phyloP scores from a whole-genome alignment of 129 eudicot genomes.

The Lactuca saligna region DNA sequence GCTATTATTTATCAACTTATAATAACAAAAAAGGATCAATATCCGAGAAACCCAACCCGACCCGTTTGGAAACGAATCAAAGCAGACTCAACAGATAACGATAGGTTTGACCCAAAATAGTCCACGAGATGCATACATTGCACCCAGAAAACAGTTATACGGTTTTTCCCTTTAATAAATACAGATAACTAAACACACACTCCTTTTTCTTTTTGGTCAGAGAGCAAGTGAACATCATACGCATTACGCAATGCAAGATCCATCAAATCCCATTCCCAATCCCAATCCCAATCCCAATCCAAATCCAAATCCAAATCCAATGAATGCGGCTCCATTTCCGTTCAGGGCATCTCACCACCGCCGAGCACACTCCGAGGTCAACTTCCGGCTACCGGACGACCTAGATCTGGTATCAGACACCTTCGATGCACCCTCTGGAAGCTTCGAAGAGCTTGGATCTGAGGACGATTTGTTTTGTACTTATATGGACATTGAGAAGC shows the following conservation, averaged over 20 bases:
- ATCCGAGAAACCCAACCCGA: neutral
- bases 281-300: slow-evolving; percentile 3
- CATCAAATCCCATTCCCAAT: slow-evolving; percentile 40
- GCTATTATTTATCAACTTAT: too few species aligned
- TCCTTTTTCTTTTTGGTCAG: neutral
- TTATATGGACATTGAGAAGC: slow-evolving; percentile 75
- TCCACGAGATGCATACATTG: slow-evolving; percentile 26
- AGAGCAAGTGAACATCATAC: slow-evolving; percentile 17
- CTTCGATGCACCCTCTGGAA: slow-evolving; percentile 60
- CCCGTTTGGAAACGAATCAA: slow-evolving; percentile 11
- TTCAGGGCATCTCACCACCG: slow-evolving; percentile 73
- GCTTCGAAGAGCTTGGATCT: slow-evolving; percentile 70
- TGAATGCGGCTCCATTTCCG: slow-evolving; percentile 34
- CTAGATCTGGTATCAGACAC: slow-evolving; percentile 63
- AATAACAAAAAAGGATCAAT: neutral
- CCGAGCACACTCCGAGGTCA: slow-evolving; percentile 82
- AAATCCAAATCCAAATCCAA: neutral
- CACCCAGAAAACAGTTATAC: slow-evolving; percentile 29
- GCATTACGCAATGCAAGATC: slow-evolving; percentile 58
- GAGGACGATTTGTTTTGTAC: slow-evolving; percentile 78
- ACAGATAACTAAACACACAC: slow-evolving; percentile 24
- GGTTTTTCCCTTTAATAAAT: slow-evolving; percentile 4
- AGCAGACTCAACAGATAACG: slow-evolving; percentile 24
- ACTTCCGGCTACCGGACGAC: slow-evolving; percentile 77
- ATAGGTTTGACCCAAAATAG: slow-evolving; percentile 27